Evolutionary conservation across 768 basidiomycete species (phyloP), one percentile per base, ranked within the genome.

Genomic region (Mycena maculata): DNA sequence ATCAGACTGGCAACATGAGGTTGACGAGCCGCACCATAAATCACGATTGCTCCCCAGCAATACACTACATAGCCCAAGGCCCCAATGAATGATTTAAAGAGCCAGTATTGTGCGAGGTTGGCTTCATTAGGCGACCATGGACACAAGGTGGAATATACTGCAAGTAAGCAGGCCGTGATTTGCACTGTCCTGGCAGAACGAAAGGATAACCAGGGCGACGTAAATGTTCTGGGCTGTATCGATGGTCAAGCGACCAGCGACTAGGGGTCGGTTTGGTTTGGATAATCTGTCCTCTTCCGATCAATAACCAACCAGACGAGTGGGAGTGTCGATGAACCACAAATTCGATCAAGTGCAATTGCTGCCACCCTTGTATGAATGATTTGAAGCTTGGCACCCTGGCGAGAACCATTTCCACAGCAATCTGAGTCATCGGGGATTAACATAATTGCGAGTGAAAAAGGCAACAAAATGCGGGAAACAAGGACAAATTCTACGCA

Each of bases 11-110:
- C 22, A 27, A 0, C 9, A 22, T 9, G 23, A 27, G 16, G 22
- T n/a, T n/a, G 6, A 45, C 16, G 33, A 30, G 8, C 15, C 45
- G 27, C 38, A 71, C 70, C 59, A 27, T 64, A 64, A 18, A 71
- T 65, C 1, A 58, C 30, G 11, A 67, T 71, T 13, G 54, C 45
- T 18, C 70, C 70, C 70, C 70, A 71, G 44, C 70, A 68, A 48
- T 71, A 71, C 36, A 42, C 45, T 12, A 71, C 44, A 31, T 71
- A 71, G 27, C 70, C 70, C 9, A 68, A 25, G 6, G 70, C 31
- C 13, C 62, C 63, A 10, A 71, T 20, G 31, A 65, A 56, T 13
- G 62, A 64, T 38, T 71, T 71, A 30, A 65, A 27, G 25, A 65
- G n/a, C 63, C 63, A 65, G 31, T 68, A 48, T 5, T 25, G 27